phyloP scores from a whole-genome alignment of 2,329 filamentous ascomycete genomes.

The Coniochaeta prunicola region DNA sequence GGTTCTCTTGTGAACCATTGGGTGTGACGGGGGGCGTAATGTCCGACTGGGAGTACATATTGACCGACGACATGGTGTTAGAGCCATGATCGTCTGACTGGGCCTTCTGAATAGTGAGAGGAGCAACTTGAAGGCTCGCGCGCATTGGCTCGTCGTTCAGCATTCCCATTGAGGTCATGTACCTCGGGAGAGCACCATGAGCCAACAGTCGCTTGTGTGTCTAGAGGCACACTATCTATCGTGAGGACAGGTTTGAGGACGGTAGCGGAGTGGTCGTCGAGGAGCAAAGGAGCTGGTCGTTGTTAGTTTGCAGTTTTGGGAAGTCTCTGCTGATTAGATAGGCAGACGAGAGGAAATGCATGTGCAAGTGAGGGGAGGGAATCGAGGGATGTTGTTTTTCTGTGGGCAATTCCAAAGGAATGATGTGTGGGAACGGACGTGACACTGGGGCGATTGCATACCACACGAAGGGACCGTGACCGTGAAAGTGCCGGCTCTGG shows the following conservation, averaged over 20 bases:
- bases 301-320: background rate
- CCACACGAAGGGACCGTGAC: background rate
- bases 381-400: background rate
- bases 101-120: slow-evolving; percentile 45
- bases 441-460: background rate
- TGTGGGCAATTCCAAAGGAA: background rate
- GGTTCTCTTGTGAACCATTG: slow-evolving; percentile 57
- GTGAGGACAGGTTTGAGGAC: background rate
- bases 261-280: background rate
- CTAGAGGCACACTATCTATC: slow-evolving; percentile 5
- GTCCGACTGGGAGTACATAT: slow-evolving; percentile 45
- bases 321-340: background rate
- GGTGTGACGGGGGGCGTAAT: slow-evolving; percentile 76
- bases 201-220: background rate
- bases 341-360: background rate
- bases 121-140: slow-evolving; percentile 55
- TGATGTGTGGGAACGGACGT: background rate
- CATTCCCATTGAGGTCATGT: slow-evolving; percentile 35
- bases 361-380: slow-evolving; percentile 1
- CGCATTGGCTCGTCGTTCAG: slow-evolving; percentile 40
- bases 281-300: background rate
- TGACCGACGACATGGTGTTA: slow-evolving; percentile 8
- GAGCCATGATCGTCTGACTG: slow-evolving; percentile 19
- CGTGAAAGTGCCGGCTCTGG: background rate
- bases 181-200: slow-evolving; percentile 28